Evolutionary conservation across 2,329 filamentous ascomycete species (phyloP).

Genomic region (Trichophyton schoenleinii): DNA sequence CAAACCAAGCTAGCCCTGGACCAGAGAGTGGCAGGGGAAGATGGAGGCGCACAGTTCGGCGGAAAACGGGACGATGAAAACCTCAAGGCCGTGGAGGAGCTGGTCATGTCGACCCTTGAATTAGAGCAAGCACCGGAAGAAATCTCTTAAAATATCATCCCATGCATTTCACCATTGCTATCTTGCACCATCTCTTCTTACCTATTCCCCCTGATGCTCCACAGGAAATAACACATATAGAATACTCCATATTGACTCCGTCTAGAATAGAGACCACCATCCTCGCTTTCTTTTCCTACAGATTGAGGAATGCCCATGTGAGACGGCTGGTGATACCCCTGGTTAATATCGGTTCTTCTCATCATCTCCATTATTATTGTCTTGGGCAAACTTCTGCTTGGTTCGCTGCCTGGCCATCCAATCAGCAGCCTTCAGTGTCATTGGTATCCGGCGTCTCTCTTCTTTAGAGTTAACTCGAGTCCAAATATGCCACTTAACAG

Average conservation of each 20-base stretch:
- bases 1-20: constrained; percentile 89
- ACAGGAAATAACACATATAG: too few relatives aligned
- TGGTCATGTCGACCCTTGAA: constrained; percentile 31
- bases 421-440: too few relatives aligned
- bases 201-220: too few relatives aligned
- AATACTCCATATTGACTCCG: too few relatives aligned
- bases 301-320: too few relatives aligned
- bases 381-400: neutral
- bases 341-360: too few relatives aligned
- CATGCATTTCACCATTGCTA: neutral
- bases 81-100: constrained; percentile 37
- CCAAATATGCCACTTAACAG: neutral
- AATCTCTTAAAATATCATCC: neutral
- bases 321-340: too few relatives aligned
- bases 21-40: constrained; percentile 53
- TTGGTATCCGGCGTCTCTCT: neutral
- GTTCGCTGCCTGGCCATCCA: neutral
- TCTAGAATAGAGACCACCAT: too few relatives aligned
- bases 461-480: neutral
- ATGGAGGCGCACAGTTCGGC: constrained; percentile 41
- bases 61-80: constrained; percentile 29
- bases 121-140: neutral
- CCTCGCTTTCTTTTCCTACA: too few relatives aligned
- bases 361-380: too few relatives aligned
- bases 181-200: too few relatives aligned